phyloP scores from a whole-genome alignment of 2,329 filamentous ascomycete genomes.

The Talaromyces sp. region DNA sequence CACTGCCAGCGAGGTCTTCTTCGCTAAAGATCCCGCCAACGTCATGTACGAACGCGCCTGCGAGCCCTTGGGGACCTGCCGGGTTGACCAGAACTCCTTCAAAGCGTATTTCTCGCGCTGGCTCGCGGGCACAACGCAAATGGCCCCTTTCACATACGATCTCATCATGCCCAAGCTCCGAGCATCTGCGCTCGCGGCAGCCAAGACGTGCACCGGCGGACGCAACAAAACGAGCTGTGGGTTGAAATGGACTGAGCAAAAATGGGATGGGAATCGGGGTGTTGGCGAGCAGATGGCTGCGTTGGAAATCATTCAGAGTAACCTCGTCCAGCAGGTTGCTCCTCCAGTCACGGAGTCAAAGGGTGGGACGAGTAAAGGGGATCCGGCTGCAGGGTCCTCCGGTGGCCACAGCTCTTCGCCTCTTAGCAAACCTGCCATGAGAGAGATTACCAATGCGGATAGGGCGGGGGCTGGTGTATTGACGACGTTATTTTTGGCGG shows the following conservation, averaged over 20 bases:
- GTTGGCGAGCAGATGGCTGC: conserved; percentile 40
- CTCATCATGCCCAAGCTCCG: conserved; percentile 49
- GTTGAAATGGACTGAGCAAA: conserved; percentile 34
- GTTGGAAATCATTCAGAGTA: conserved; percentile 30
- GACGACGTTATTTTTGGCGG: conserved; percentile 33
- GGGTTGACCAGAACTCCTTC: conserved; percentile 62
- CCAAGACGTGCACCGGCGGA: conserved; percentile 49
- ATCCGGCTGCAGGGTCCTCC: conserved; percentile 24
- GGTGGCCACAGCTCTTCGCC: conserved; percentile 9
- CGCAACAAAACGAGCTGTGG: conserved; percentile 36
- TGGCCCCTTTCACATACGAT: conserved; percentile 54
- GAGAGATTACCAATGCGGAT: conserved; percentile 30
- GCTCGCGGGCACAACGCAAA: conserved; percentile 54
- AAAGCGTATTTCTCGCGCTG: conserved; percentile 63
- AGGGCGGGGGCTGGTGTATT: conserved; percentile 40
- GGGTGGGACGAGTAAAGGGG: conserved; percentile 30
- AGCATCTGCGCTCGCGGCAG: conserved; percentile 52
- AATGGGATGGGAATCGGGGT: conserved; percentile 33
- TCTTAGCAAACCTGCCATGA: conserved; percentile 8
- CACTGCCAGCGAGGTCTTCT: conserved; percentile 12
- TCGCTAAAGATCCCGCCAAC: conserved; percentile 10
- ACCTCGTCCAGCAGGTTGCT: conserved; percentile 26
- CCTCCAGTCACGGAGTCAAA: conserved; percentile 26
- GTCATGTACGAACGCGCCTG: conserved; percentile 59
- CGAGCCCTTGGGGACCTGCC: conserved; percentile 52